Conservation (phyloP, 345 rosid species). For the Trapa incisa region DNA sequence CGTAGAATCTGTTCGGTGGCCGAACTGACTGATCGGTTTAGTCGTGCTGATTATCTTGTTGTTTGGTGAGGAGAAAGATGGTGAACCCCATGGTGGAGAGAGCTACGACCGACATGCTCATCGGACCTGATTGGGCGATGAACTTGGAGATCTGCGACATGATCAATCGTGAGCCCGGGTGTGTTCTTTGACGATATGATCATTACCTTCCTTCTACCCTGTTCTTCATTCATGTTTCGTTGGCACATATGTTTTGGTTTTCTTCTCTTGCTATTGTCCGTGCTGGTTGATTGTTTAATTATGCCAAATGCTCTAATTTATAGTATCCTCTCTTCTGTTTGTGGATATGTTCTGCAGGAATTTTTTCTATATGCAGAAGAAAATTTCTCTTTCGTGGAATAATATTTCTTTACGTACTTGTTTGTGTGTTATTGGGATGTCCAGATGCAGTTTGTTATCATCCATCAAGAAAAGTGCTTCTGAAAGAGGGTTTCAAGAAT, state of each 20-base stretch:
- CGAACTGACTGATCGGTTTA: neutral
- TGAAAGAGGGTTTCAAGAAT: neutral
- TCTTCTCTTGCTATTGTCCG: neutral
- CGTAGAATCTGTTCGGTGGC: neutral
- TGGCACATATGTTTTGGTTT: neutral
- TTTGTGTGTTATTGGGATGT: neutral
- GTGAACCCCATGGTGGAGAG: conserved; percentile 97
- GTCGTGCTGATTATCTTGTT: neutral
- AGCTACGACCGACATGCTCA: conserved; percentile 96
- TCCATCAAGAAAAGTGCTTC: neutral
- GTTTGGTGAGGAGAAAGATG: conserved; percentile 35
- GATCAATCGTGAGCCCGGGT: conserved; percentile 93
- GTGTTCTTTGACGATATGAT: conserved; percentile 14
- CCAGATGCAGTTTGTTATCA: neutral
- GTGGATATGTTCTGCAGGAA: neutral
- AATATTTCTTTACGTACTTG: neutral
- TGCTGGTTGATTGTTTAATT: neutral
- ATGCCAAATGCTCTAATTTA: neutral
- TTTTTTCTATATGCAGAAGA: neutral
- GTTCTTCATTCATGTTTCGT: neutral
- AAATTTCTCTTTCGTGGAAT: neutral
- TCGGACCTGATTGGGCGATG: conserved; percentile 99
- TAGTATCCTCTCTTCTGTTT: neutral
- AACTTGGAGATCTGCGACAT: conserved; percentile 99
- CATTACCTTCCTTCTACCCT: too few relatives aligned